Evolutionary conservation across 2,329 filamentous ascomycete genomes (phyloP), one percentile per base, ranked within the genome.

Genomic region (Trichothecium sympodiale): DNA sequence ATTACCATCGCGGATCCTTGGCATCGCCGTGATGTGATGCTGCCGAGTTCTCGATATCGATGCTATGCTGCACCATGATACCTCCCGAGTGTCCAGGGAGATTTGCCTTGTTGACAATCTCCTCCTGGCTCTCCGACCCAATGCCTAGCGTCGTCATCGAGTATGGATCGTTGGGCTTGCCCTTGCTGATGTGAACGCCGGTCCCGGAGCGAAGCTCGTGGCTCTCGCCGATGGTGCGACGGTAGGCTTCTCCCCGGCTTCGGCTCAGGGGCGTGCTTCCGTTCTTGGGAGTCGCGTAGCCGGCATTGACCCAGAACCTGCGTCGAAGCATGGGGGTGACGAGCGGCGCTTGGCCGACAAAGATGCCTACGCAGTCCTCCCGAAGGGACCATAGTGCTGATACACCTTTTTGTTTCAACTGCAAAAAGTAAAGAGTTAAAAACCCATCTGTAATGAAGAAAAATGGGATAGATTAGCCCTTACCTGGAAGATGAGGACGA

Each of bases 371-470:
- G n/a, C 55, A 49, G 36, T 58, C 55, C 39, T 61, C 57, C 10
- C 56, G 53, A 17, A 55, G 52, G 4, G 55, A 59, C 59, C 59
- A 61, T 15, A 61, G 49, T 1, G 58, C 57, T 6, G 45, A 46
- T 9, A 40, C 42, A 1, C 44, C 44, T 3, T 33, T 43, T 18
- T 25, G 20, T 10, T 25, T 25, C 20, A 25, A 25, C 20, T 25
- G 20, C 10, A 8, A 9, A 5, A 13, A 15, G 32, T 13, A 25
- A 25, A 25, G 6, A 25, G 20, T 25, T 25, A 25, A 10, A 25
- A 25, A 10, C 29, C 15, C 5, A 31, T 4, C n/a, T n/a, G 6
- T 10, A 17, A 15, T 31, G 15, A 31, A 31, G 5, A 14, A 15
- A 17, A 10, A 17, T 5, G 12, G 8, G 18, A 14, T 34, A 10